Percentiles rank a stretch among this genome's conserved stretches.
Evolutionary conservation across 495 filamentous ascomycete genomes (phyloP).

Genomic region (Penicillium longicatenatum): DNA sequence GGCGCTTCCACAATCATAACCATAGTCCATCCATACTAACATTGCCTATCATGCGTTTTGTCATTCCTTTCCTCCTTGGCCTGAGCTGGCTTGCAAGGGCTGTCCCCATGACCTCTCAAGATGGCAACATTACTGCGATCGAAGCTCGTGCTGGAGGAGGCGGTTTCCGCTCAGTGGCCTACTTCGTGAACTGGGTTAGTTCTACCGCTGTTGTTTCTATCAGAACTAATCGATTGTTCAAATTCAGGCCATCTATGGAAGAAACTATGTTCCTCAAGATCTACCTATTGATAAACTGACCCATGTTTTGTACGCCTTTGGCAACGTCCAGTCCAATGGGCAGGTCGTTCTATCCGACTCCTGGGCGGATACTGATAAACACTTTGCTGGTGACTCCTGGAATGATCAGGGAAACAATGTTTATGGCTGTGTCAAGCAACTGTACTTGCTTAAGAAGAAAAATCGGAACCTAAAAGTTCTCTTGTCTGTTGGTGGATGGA

Average conservation of each 20-base stretch:
- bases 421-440: conserved; percentile 87
- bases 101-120: conserved; percentile 7
- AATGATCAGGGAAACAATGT: conserved; percentile 71
- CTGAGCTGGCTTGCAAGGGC: conserved; percentile 16
- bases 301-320: conserved; percentile 85
- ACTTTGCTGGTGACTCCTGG: conserved; percentile 77
- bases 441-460: conserved; percentile 75
- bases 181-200: conserved; percentile 80
- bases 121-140: conserved; percentile 10
- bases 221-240: background rate
- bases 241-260: conserved; percentile 68
- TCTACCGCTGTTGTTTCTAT: background rate
- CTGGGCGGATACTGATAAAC: conserved; percentile 75
- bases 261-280: conserved; percentile 73
- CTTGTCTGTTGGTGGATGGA: conserved; percentile 69
- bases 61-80: background rate
- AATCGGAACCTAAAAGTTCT: conserved; percentile 82
- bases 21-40: background rate
- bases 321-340: conserved; percentile 63
- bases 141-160: conserved; percentile 16
- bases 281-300: conserved; percentile 76
- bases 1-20: background rate
- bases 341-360: conserved; percentile 80
- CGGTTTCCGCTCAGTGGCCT: conserved; percentile 71
- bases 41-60: background rate